Percentiles rank a stretch among this genome's conserved stretches.
Evolutionary conservation across 371 early-diverging fungal genomes (phyloP).

Genomic region (Syncephalastrum racemosum): DNA sequence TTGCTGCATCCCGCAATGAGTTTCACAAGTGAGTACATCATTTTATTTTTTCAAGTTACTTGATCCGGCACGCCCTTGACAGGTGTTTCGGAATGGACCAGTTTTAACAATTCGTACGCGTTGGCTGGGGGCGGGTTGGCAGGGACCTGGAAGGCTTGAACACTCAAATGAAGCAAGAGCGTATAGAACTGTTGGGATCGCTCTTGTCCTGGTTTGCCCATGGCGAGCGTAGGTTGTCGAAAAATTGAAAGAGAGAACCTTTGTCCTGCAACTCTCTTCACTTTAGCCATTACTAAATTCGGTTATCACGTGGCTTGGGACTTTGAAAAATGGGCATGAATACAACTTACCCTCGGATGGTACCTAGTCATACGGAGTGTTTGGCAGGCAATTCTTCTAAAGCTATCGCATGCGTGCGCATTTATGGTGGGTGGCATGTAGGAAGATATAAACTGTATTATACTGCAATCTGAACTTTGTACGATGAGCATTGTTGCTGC

Average conservation of each 20-base stretch:
- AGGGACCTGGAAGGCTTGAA: not conserved
- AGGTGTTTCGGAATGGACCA: conserved; percentile 9
- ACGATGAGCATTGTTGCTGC: no score
- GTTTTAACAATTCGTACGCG: conserved; percentile 6
- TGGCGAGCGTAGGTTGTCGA: not conserved
- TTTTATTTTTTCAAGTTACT: conserved; percentile 3
- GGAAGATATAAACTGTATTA: no score
- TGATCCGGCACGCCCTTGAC: conserved; percentile 21
- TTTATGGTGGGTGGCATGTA: no score
- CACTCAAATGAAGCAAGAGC: conserved; percentile 9
- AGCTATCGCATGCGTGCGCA: no score
- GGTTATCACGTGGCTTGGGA: no score
- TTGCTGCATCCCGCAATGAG: conserved; percentile 21
- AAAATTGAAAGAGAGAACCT: not conserved
- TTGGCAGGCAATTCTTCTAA: no score
- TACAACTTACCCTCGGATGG: no score
- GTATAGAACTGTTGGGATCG: conserved; percentile 11
- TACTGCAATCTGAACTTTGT: no score
- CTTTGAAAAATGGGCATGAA: no score
- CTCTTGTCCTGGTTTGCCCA: conserved; percentile 2
- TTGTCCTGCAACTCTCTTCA: conserved; percentile 1
- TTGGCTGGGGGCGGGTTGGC: conserved; percentile 2
- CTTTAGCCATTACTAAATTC: no score
- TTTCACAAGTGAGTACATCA: not conserved
- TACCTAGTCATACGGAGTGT: no score